These are phyloP conservation scores for Trichosporon sp. DNA, from an alignment of 1,284 basidiomycete genomes.

Conservation along the genomic window DNA sequence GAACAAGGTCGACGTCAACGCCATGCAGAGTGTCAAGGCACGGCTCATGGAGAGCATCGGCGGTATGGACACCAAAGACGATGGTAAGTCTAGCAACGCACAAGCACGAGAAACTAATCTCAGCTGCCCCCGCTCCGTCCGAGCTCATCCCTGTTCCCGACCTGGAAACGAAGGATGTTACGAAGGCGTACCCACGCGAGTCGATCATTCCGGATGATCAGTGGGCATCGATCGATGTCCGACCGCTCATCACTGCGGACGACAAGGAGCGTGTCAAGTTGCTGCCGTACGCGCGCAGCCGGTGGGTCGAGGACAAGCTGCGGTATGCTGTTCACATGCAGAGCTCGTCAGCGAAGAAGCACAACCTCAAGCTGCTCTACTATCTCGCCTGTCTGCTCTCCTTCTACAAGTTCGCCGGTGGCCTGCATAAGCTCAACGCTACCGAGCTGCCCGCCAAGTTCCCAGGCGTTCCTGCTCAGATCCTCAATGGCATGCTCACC, in stretches of 20 bases:
- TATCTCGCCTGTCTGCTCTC: constrained; percentile 72
- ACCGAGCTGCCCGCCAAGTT: constrained; percentile 55
- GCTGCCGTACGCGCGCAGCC: constrained; percentile 60
- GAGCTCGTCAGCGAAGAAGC: not conserved
- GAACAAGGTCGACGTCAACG: constrained; percentile 76
- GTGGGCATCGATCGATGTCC: constrained; percentile 41
- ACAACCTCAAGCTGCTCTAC: constrained; percentile 50
- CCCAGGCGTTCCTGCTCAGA: constrained; percentile 56
- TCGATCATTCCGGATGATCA: constrained; percentile 70
- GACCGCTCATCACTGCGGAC: constrained; percentile 56
- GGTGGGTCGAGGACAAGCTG: constrained; percentile 56
- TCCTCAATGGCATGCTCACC: constrained; percentile 68
- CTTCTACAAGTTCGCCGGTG: constrained; percentile 55
- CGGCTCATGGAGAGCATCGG: constrained; percentile 76
- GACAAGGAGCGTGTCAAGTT: constrained; percentile 55
- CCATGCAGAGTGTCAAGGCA: constrained; percentile 71
- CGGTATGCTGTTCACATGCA: constrained; percentile 20
- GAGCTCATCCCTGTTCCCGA: constrained; percentile 67
- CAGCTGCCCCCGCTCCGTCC: constrained; percentile 23
- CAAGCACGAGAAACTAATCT: not conserved
- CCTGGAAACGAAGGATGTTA: constrained; percentile 58
- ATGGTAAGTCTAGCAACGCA: constrained; percentile 10
- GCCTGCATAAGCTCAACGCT: constrained; percentile 19
- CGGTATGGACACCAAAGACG: constrained; percentile 52
- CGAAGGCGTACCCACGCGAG: constrained; percentile 69